Conservation (phyloP, 371 early-diverging fungal genomes). For the Rhizopus stolonifer region DNA sequence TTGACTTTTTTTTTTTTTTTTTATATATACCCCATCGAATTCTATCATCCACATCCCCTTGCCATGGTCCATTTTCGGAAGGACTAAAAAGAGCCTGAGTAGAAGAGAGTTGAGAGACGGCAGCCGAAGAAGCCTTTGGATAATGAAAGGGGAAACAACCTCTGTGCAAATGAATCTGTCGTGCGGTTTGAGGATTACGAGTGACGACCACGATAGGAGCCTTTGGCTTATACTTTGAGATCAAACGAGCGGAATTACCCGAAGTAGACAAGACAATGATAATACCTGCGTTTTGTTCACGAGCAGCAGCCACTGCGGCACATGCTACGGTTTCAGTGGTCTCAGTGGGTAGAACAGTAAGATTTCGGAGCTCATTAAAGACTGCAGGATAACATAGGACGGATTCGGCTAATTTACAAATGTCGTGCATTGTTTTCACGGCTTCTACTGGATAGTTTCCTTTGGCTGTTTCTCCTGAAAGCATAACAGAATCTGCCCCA, state of each 20-base stretch:
- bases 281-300: slow-evolving; percentile 83
- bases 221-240: slow-evolving; percentile 94
- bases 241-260: slow-evolving; percentile 87
- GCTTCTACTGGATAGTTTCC: slow-evolving; percentile 81
- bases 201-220: slow-evolving; percentile 93
- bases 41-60: slow-evolving; percentile 82
- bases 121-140: slow-evolving; percentile 49
- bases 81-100: background rate
- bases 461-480: slow-evolving; percentile 98
- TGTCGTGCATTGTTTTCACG: slow-evolving; percentile 78
- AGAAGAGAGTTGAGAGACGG: background rate
- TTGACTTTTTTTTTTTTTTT: background rate
- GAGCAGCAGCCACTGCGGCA: slow-evolving; percentile 90
- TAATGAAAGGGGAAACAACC: slow-evolving; percentile 93
- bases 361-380: slow-evolving; percentile 78
- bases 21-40: slow-evolving; percentile 66
- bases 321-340: slow-evolving; percentile 93
- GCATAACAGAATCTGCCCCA: slow-evolving; percentile 98
- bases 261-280: slow-evolving; percentile 83
- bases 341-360: slow-evolving; percentile 72
- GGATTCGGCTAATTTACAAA: slow-evolving; percentile 76
- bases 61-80: slow-evolving; percentile 66
- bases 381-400: slow-evolving; percentile 77
- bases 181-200: slow-evolving; percentile 79
- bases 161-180: slow-evolving; percentile 84